Base-by-base conservation (phyloP, 2,329 filamentous ascomycete genomes). In the Didymella segeticola region DNA sequence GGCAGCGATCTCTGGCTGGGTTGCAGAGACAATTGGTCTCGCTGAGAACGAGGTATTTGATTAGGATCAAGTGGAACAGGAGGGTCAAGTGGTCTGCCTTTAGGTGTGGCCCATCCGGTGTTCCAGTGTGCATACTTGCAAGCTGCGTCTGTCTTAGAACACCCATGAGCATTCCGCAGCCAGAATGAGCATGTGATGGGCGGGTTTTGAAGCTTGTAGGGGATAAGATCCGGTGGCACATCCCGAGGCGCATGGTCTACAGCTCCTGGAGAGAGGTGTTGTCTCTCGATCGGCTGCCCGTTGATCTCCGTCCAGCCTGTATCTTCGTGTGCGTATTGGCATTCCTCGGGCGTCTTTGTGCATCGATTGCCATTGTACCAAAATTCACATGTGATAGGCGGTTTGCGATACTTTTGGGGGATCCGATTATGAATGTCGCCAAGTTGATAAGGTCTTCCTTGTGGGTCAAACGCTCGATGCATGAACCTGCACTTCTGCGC, bases 271-370 rank as follows among this genome's bases (percentile, higher is more conserved):
- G 51, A n/a, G 1, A 54, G 22, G 22, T 25, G 33, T 15, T 34
- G 8, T 4, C 43, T 46, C 7, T 30, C 12, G 12, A 43, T 43
- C 6, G 31, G 31, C 11, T 19, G 3, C 1, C 45, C 45, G 10
- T 46, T 49, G 22, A 20, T 1, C 17, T 49, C 45, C n/a, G 45
- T 30, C 39, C 39, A 49, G 8, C 71, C 71, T 17, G 71, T 74
- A 47, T 74, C 69, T 20, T 43, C 30, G 27, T 74, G 71, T 14
- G 70, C 68, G 45, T 56, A 73, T 1, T 2, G 1, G 31, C 71
- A 73, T 2, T 67, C 52, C 6, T 67, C 58, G 4, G 48, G 60
- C 17, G 61, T 10, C 12, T 62, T 63, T 0, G 9, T 53, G 39
- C 70, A 73, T 1, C 61, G 59, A 12, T 20, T 20, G 2, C 43